phyloP scores from a whole-genome alignment of 352 stramenopile genomes.

The Pythium rishiriense region DNA sequence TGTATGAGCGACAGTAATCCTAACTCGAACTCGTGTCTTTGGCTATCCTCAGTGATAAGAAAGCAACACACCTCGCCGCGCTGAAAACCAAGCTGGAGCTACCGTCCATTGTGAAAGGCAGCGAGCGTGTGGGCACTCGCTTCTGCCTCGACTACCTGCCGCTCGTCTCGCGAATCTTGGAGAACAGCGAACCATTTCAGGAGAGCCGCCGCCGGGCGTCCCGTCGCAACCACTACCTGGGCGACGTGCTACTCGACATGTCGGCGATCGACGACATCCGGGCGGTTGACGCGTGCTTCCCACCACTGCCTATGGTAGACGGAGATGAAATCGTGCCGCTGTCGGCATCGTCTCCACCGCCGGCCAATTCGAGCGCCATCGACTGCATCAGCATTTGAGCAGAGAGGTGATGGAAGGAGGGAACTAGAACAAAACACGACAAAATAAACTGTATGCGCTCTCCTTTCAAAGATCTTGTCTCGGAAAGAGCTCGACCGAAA shows the following conservation, averaged over 20 bases:
- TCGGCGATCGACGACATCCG: slow-evolving; percentile 50
- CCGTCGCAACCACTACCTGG: slow-evolving; percentile 75
- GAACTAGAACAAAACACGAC: neutral
- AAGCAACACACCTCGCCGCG: slow-evolving; percentile 22
- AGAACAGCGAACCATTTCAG: slow-evolving; percentile 46
- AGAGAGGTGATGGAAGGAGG: neutral
- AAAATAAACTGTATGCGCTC: no score
- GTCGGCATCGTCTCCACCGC: slow-evolving; percentile 31
- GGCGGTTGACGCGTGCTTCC: slow-evolving; percentile 16
- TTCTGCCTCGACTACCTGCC: slow-evolving; percentile 75
- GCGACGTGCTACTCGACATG: slow-evolving; percentile 74
- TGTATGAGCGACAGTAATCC: no score
- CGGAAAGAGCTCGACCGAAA: no score
- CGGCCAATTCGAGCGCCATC: no score
- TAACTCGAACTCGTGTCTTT: no score
- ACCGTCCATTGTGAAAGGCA: slow-evolving; percentile 26
- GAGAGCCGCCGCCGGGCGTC: slow-evolving; percentile 63
- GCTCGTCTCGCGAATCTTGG: slow-evolving; percentile 56
- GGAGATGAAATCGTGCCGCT: slow-evolving; percentile 57
- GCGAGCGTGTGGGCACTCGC: slow-evolving; percentile 30
- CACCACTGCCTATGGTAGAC: neutral
- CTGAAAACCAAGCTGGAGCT: slow-evolving; percentile 49
- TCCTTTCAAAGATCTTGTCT: no score
- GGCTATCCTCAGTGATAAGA: slow-evolving; percentile 14
- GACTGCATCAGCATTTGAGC: slow-evolving; percentile 9